Evolutionary conservation across 1,139 yeast genomes (phyloP), one percentile per base, ranked within the genome.

Genomic region (Torulaspora globosa): DNA sequence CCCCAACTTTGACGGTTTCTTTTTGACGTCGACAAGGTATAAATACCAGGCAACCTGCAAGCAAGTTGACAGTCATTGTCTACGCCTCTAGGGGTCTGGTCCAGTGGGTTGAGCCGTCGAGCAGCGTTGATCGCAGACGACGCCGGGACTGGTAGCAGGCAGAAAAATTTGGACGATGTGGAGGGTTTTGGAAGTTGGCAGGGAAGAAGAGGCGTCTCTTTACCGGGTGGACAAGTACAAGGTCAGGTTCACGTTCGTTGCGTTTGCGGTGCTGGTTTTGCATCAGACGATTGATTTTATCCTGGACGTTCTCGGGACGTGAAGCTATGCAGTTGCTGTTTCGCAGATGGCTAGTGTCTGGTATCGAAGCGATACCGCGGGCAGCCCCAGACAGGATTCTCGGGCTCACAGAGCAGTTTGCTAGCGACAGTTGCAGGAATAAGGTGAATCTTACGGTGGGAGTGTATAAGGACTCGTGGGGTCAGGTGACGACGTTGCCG

Each of bases 401-500:
- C 59, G 90, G 90, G 34, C 73, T 83, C 46, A 71, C 82, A 28
- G 82, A 78, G 53, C 76, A 80, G 49, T 83, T 70, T 68, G 71
- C 67, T 50, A 67, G 70, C 14, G 90, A 83, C 61, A 30, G 71
- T 4, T 73, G 82, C 53, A 62, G 76, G 5, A 74, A 77, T 50
- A 92, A 90, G 72, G 88, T 90, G 54, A 92, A 88, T 62, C 73
- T 88, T 58, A 92, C 95, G 18, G 90, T 90, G 45, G 97, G 97
- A 44, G 96, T 97, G 31, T 90, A 90, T 69, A 79, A 96, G 66
- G 96, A 88, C 65, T 76, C 80, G 57, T 58, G 68, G 43, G 97
- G 97, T 36, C 76, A 81, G 65, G 96, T 97, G 21, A 86, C 94
- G 82, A 82, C 90, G 36, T 75, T 90, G 44, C 95, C 96, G 3